Base-by-base conservation (phyloP, 441 rosid genomes). In the Macaranga tanarius region DNA sequence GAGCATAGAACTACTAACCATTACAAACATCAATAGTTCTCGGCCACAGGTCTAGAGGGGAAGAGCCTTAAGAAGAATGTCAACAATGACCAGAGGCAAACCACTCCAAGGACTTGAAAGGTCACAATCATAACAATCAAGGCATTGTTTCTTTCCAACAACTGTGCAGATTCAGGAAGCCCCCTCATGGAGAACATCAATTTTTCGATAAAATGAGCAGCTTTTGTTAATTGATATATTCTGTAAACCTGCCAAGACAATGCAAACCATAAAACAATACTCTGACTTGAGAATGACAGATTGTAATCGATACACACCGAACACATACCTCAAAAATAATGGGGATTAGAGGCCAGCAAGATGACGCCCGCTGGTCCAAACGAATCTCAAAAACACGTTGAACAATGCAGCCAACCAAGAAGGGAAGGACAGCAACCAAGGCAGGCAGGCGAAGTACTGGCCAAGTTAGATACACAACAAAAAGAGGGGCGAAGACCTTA, bases 291-390 rank as follows among this genome's bases (percentile, higher is more conserved):
- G 62, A 62, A 67, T 9, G 15, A 63, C 19, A 47, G 55, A 50
- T 51, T 10, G 19, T 15, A 66, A 25, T 40, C 10, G 31, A 65
- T 31, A 31, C 12, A 34, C 31, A 19, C 67, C n/a, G n/a, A 25
- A 25, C 20, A 40, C 44, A 55, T 84, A 93, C 98, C 98, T 91
- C 95, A 42, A 93, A 93, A 48, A 92, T 77, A 61, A 93, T 86
- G 71, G 97, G 93, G 64, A 90, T 85, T 57, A 90, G 72, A 38
- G 98, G 96, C 97, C 96, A 89, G 79, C 97, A 88, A 8, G 97
- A 90, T 2, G 97, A 92, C 22, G 78, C 79, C 0, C 79, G 83
- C 81, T 81, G 79, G 34, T 91, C 87, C 66, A 87, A 73, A 70
- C 54, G 45, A 65, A 71, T 75, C 84, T 90, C 97, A 22, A 92